Base-by-base conservation (phyloP, 2,329 filamentous ascomycete species). In the Zymoseptoria ardabiliae region DNA sequence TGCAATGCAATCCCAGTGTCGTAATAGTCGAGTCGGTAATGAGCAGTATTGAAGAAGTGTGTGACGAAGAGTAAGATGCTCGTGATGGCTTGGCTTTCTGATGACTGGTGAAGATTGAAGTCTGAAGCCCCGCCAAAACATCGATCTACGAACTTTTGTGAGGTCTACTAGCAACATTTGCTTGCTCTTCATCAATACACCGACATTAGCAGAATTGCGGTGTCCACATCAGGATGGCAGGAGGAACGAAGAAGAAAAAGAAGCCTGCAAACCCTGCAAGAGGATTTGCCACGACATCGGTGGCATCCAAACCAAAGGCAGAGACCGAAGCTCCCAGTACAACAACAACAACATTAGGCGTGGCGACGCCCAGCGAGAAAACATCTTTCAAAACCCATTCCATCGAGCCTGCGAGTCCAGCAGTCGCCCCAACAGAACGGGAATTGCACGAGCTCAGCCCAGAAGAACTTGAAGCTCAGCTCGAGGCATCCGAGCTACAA, bases 231-330 rank as follows among this genome's bases (percentile, higher is more conserved):
- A 35, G 22, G 21, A 70, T 70, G 69, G 62, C 66, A 49, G 68
- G 62, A 22, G 68, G 63, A 30, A 70, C 77, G 48, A 73, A 79
- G 63, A 96, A 96, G 78, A 96, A 97, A 79, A 95, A 91, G 81
- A 97, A 97, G 82, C 82, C 89, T 58, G 84, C 85, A 23, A 97
- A 97, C 75, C 90, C 92, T 61, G 91, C 91, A 48, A 83, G 94
- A 74, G 94, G 92, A 19, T 96, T 97, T 77, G 91, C 93, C 65
- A 99, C 94, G 4, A 95, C 90, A 11, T 97, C 93, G 1, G 83
- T 96, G 6, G 82, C 89, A 71, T 81, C 85, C 8, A 82, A 90
- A 72, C 79, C 83, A 52, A 91, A 93, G 70, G 63, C 74, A 60
- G 71, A 75, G 53, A 66, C 68, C 23, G 64, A 70, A 52, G 63